Percentiles rank a stretch among this genome's conserved stretches.
These are phyloP conservation scores for Lyophyllum shimeji DNA, from an alignment of 768 basidiomycete genomes.

Conservation along the genomic window DNA sequence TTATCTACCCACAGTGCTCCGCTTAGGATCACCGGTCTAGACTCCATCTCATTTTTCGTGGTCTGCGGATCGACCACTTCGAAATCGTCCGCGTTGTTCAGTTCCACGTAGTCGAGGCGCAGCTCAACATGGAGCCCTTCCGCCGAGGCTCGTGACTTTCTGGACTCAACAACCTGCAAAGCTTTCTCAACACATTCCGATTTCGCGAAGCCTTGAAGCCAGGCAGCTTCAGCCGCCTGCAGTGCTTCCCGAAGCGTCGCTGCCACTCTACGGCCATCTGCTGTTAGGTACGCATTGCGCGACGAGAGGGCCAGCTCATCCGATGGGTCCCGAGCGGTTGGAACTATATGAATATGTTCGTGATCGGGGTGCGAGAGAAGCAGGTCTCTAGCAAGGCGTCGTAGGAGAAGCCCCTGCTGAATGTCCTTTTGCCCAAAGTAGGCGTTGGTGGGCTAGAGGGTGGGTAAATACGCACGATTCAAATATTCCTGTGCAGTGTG, in stretches of 20 bases:
- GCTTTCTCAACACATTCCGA: conserved; percentile 48
- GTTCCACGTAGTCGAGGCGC: conserved; percentile 80
- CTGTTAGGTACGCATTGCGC: conserved; percentile 80
- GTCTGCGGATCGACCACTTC: conserved; percentile 46
- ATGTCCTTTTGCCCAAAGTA: conserved; percentile 99
- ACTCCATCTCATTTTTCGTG: conserved; percentile 25
- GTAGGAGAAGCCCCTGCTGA: conserved; percentile 88
- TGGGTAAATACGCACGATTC: background rate
- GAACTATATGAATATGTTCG: conserved; percentile 79
- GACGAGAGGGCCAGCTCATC: conserved; percentile 86
- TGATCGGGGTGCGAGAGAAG: conserved; percentile 76
- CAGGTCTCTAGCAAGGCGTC: conserved; percentile 75
- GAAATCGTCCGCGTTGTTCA: conserved; percentile 82
- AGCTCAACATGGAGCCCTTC: conserved; percentile 48
- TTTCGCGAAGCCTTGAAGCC: conserved; percentile 53
- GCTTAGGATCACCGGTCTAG: conserved; percentile 64
- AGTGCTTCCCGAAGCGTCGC: conserved; percentile 74
- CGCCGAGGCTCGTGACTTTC: conserved; percentile 26
- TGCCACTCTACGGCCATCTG: conserved; percentile 61
- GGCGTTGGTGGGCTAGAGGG: conserved; percentile 76
- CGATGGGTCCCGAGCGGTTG: conserved; percentile 69
- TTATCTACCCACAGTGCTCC: conserved; percentile 85
- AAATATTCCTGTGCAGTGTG: background rate
- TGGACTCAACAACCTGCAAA: conserved; percentile 34
- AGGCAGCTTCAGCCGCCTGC: conserved; percentile 50